Percentiles rank a stretch among this genome's conserved stretches.
Conservation (phyloP, 257 asterid species). For the Solanum piurae region DNA sequence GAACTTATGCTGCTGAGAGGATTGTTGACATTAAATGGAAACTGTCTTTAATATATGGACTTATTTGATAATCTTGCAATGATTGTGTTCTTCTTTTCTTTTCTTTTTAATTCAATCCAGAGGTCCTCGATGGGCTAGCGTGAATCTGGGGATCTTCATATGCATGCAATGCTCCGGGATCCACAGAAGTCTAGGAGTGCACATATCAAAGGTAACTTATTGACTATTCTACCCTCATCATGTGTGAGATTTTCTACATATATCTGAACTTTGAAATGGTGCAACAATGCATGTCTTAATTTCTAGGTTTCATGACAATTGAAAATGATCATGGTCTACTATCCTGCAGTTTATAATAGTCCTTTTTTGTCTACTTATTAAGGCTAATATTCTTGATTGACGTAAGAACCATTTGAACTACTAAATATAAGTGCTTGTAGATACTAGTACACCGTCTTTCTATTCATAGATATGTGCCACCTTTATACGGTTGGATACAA, state of each 20-base stretch:
- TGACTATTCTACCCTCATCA: background rate
- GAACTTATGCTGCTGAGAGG: background rate
- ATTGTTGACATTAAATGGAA: background rate
- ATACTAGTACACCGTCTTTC: background rate
- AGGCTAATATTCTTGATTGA: background rate
- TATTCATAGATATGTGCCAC: background rate
- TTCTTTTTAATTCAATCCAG: constrained; percentile 22
- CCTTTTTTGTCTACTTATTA: background rate
- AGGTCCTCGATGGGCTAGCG: constrained; percentile 99
- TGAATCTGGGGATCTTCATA: constrained; percentile 90
- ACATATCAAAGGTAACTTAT: constrained; percentile 80
- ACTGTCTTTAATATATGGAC: background rate
- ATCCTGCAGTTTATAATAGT: background rate
- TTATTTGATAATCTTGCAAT: background rate
- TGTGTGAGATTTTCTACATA: background rate
- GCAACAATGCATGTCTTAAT: background rate
- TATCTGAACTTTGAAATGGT: background rate
- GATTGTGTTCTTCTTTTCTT: background rate
- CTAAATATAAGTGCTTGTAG: background rate
- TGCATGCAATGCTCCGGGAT: constrained; percentile 99
- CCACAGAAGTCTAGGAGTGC: constrained; percentile 99
- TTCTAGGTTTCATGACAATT: background rate
- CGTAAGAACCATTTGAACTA: background rate
- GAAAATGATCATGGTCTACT: background rate
- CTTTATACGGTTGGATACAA: background rate